phyloP scores from a whole-genome alignment of 768 basidiomycete species.

The Phlegmacium glaucopus region DNA sequence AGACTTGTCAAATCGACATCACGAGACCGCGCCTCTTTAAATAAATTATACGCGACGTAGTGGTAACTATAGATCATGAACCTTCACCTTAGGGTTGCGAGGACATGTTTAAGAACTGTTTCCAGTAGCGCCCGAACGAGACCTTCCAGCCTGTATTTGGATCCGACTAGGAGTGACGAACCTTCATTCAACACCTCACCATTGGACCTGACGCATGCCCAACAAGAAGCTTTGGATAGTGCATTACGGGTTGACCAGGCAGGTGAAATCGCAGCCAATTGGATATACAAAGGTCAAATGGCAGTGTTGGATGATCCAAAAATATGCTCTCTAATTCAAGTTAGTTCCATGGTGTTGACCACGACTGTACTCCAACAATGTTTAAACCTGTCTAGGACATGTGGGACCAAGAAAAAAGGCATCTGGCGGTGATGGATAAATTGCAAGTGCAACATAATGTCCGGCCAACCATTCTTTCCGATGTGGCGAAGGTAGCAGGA shows the following conservation, averaged over 20 bases:
- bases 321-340: slow-evolving; percentile 71
- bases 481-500: slow-evolving; percentile 83
- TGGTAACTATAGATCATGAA: too few species aligned
- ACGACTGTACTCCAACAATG: neutral
- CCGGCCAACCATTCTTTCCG: slow-evolving; percentile 80
- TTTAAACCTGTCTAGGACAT: slow-evolving; percentile 60
- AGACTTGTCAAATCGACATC: slow-evolving; percentile 1
- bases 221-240: slow-evolving; percentile 51
- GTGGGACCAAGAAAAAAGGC: slow-evolving; percentile 97
- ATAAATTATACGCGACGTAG: too few species aligned
- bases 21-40: slow-evolving; percentile 9
- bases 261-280: slow-evolving; percentile 94
- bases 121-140: slow-evolving; percentile 4
- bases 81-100: neutral
- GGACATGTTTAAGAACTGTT: neutral
- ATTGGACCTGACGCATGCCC: slow-evolving; percentile 40
- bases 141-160: slow-evolving; percentile 47
- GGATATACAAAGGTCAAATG: slow-evolving; percentile 89
- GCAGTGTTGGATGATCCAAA: slow-evolving; percentile 60
- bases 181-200: slow-evolving; percentile 56
- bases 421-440: slow-evolving; percentile 82
- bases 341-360: slow-evolving; percentile 26
- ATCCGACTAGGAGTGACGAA: slow-evolving; percentile 30
- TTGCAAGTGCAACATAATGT: slow-evolving; percentile 80
- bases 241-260: slow-evolving; percentile 93